Conservation (phyloP, 2,329 filamentous ascomycete species). For the Sporothrix pallida region DNA sequence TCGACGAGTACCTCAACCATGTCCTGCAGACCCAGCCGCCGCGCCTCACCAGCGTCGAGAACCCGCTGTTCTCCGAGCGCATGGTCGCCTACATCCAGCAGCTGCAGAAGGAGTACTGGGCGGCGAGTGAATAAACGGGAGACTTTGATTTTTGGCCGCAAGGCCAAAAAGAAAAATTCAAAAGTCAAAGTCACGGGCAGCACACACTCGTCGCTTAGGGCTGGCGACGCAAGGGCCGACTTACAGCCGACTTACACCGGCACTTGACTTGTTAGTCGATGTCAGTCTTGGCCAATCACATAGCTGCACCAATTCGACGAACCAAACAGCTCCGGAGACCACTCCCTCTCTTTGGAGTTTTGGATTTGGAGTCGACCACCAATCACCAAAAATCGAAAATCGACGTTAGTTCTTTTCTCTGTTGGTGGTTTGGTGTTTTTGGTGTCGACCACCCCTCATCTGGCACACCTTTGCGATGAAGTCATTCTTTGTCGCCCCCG, state of each 20-base stretch:
- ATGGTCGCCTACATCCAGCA: constrained; percentile 6
- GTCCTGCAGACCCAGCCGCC: background rate
- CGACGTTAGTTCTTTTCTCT: background rate
- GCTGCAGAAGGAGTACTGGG: background rate
- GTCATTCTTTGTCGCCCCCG: constrained; percentile 2
- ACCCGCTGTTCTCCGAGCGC: background rate
- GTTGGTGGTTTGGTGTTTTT: background rate
- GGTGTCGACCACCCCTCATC: background rate
- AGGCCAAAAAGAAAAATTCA: background rate
- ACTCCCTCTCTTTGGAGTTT: too few species aligned
- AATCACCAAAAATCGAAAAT: background rate
- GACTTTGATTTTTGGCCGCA: background rate
- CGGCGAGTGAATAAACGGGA: too few species aligned
- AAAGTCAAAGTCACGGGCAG: background rate
- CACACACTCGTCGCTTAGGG: background rate
- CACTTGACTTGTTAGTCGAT: too few species aligned
- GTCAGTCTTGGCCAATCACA: background rate
- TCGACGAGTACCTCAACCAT: background rate
- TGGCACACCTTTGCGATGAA: background rate
- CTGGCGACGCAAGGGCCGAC: background rate
- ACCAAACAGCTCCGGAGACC: too few species aligned
- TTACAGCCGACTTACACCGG: background rate
- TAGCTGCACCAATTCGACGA: background rate
- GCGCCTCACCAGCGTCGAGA: background rate
- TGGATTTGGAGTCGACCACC: too few species aligned